Percentiles rank a stretch among this genome's conserved stretches.
phyloP scores from a whole-genome alignment of 257 asterid species.

The Solanum ossicruentum region DNA sequence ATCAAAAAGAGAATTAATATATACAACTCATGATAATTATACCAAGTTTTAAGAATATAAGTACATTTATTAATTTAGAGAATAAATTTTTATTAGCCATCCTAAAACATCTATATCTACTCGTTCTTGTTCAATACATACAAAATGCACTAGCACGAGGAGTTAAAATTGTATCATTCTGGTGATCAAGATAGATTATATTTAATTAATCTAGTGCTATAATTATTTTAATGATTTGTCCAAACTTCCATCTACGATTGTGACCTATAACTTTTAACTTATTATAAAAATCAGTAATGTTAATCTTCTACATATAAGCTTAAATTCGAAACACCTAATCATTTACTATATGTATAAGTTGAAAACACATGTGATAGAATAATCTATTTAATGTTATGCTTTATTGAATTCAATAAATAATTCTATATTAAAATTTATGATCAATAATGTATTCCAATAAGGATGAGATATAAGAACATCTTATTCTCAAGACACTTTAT shows the following conservation, averaged over 20 bases:
- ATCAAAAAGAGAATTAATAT: too few species aligned
- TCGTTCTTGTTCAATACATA: not conserved
- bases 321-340: not conserved
- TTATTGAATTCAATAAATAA: not conserved
- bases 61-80: too few species aligned
- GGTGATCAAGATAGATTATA: not conserved
- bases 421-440: not conserved
- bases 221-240: not conserved
- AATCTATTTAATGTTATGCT: not conserved
- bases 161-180: too few species aligned
- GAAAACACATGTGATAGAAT: rapidly evolving
- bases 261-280: not conserved
- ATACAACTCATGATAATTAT: not conserved
- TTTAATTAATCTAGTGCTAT: not conserved
- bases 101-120: not conserved
- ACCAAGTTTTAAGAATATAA: too few species aligned
- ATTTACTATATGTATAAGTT: not conserved
- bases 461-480: too few species aligned
- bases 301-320: not conserved
- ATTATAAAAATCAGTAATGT: rapidly evolving
- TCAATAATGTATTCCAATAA: not conserved
- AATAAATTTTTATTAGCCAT: too few species aligned
- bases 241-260: not conserved
- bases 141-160: not conserved
- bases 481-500: not conserved